Base-by-base conservation (phyloP, 1,284 basidiomycete species). In the Hemileia vastatrix region DNA sequence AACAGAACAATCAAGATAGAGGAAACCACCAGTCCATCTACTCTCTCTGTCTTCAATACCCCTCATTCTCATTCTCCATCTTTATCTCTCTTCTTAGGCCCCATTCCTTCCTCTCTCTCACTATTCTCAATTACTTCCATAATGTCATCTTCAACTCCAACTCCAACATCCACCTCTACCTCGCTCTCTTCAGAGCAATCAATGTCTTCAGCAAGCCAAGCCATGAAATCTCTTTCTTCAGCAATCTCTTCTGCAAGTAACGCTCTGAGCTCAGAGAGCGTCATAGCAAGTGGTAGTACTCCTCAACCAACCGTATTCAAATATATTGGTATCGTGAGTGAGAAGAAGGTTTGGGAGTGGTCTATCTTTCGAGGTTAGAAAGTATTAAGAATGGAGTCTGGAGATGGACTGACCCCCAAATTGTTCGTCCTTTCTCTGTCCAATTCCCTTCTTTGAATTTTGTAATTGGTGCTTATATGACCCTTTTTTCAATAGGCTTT, bases 251-350 rank as follows among this genome's bases (percentile, higher is more conserved):
- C 71, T 0, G 71, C 71, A 2, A 67, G 67, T 13, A 66, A 66
- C 2, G 71, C 71, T 2, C 66, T 72, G 45, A 32, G 63, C 11
- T 68, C 70, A n/a, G 70, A 71, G 61, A 63, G 56, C 19, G 59
- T 64, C 48, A 57, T 71, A 49, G 70, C 67, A 9, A 36, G 63
- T 23, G 70, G 70, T 19, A 63, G 65, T 36, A 50, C 58, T 27
- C 56, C 61, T 50, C 70, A 70, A 19, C 73, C 73, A 4, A 67
- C 68, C 1, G 67, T 50, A 6, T 73, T 70, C 69, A 73, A 74
- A 57, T 70, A 68, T 54, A 54, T 75, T 40, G 73, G 73, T 64
- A 64, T 75, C 27, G 68, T 67, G 2, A 65, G 74, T 8, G 72
- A 72, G 40, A 64, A 64, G 36, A 11, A 40, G 36, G 36, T n/a